These are phyloP conservation scores for Hypoxylon sp. DNA, from an alignment of 2,329 filamentous ascomycete species.

Conservation along the genomic window DNA sequence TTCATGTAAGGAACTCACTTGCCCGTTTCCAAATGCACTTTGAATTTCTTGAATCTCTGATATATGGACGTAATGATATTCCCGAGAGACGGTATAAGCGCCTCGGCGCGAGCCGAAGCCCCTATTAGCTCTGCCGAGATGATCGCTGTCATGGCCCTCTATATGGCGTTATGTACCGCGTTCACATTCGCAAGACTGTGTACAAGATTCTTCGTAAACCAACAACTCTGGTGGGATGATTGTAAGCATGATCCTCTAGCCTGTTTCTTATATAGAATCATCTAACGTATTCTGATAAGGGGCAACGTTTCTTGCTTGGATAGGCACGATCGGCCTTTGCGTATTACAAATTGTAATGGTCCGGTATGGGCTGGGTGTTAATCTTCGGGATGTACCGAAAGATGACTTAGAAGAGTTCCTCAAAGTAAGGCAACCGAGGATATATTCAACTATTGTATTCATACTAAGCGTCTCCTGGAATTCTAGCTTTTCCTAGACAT, in stretches of 20 bases:
- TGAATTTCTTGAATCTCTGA: neutral
- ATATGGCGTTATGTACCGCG: conserved; percentile 52
- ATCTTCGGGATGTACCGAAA: conserved; percentile 45
- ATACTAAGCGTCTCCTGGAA: neutral
- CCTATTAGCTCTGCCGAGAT: conserved; percentile 36
- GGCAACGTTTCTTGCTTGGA: conserved; percentile 45
- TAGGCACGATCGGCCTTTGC: conserved; percentile 42
- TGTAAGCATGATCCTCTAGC: conserved; percentile 38
- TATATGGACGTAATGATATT: neutral
- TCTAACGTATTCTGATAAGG: conserved; percentile 23
- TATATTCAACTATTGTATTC: neutral
- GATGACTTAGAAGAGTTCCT: conserved; percentile 33
- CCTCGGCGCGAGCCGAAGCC: conserved; percentile 37
- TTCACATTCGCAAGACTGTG: conserved; percentile 44
- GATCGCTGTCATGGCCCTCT: conserved; percentile 37
- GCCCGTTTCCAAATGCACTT: neutral
- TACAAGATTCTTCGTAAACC: conserved; percentile 44
- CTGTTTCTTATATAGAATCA: neutral
- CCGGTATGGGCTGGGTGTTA: conserved; percentile 42
- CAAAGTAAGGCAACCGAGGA: conserved; percentile 13
- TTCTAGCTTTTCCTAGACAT: conserved; percentile 45
- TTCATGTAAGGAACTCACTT: neutral
- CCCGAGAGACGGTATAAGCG: conserved; percentile 9
- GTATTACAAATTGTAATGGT: conserved; percentile 40
- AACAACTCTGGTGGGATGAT: conserved; percentile 51